Conservation (phyloP, 805 yeast genomes). For the Cyberlindnera petersonii region DNA sequence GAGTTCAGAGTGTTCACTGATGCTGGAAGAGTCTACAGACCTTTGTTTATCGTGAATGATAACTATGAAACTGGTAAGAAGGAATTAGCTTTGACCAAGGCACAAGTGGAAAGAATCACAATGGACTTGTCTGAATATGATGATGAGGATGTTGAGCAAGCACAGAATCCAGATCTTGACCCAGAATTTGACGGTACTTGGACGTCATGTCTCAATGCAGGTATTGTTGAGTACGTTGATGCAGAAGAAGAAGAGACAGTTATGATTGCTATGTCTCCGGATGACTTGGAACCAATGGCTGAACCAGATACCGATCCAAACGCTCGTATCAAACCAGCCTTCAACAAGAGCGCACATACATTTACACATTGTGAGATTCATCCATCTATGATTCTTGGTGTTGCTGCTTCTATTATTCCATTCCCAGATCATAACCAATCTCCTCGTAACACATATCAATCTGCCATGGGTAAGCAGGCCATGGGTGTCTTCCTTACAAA, state of each 20-base stretch:
- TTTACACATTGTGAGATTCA: conserved; percentile 99
- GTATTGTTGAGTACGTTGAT: conserved; percentile 93
- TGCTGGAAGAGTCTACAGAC: conserved; percentile 98
- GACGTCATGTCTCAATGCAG: conserved; percentile 77
- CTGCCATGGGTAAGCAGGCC: conserved; percentile 99
- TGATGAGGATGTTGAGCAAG: background rate
- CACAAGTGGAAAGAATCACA: conserved; percentile 69
- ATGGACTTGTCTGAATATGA: conserved; percentile 38
- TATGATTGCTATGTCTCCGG: conserved; percentile 98
- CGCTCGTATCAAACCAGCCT: conserved; percentile 74
- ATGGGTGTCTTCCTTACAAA: conserved; percentile 98
- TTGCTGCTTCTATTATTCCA: conserved; percentile 97
- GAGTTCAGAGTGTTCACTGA: conserved; percentile 96
- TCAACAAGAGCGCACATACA: conserved; percentile 63
- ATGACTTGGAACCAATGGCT: conserved; percentile 74
- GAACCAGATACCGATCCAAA: conserved; percentile 46
- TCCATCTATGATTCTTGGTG: conserved; percentile 98
- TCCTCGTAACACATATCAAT: conserved; percentile 98
- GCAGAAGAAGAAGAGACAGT: conserved; percentile 99
- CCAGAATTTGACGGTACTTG: conserved; percentile 61
- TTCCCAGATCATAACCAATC: conserved; percentile 99
- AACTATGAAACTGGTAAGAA: conserved; percentile 60
- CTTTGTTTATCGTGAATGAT: conserved; percentile 89
- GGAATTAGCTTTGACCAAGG: conserved; percentile 79
- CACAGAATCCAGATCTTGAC: conserved; percentile 32